phyloP scores from a whole-genome alignment of 495 filamentous ascomycete species.

The Terfezia claveryi region DNA sequence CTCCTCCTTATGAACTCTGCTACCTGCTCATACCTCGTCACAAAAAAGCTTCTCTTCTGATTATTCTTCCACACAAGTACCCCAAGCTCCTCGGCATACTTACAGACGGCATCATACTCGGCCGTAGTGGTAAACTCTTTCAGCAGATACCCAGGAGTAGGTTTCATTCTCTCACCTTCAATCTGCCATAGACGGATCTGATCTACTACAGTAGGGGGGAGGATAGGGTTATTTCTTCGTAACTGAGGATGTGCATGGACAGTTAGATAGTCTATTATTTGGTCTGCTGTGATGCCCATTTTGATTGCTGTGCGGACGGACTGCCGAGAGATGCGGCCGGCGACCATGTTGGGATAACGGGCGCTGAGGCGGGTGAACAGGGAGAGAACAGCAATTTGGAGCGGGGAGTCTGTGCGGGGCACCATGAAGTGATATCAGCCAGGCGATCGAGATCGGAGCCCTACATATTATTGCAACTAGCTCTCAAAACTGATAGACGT shows the following conservation, averaged over 20 bases:
- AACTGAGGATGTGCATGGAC: conserved; percentile 87
- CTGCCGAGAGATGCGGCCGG: conserved; percentile 66
- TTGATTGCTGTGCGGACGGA: conserved; percentile 68
- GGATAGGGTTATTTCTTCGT: conserved; percentile 44
- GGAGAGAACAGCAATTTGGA: conserved; percentile 83
- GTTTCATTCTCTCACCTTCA: conserved; percentile 77
- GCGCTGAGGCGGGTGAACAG: conserved; percentile 68
- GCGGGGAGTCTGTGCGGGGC: conserved; percentile 31
- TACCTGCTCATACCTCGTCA: conserved; percentile 66
- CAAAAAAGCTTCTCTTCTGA: conserved; percentile 61
- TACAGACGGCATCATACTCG: conserved; percentile 53
- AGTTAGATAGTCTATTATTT: conserved; percentile 74
- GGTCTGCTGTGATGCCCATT: conserved; percentile 80
- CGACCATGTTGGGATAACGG: conserved; percentile 79
- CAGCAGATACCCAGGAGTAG: conserved; percentile 65
- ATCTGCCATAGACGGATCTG: conserved; percentile 96
- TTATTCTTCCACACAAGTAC: conserved; percentile 74
- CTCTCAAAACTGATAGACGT: too few species aligned
- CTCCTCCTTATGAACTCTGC: conserved; percentile 52
- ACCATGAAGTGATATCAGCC: too few species aligned
- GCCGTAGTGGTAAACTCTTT: conserved; percentile 55
- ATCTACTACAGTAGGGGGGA: conserved; percentile 90
- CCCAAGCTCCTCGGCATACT: conserved; percentile 81
- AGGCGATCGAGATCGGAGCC: too few species aligned
- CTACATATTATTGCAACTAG: too few species aligned